Percentiles rank a stretch among this genome's conserved stretches.
These are phyloP conservation scores for Asclepias syriaca DNA, from an alignment of 257 asterid genomes.

Conservation along the genomic window DNA sequence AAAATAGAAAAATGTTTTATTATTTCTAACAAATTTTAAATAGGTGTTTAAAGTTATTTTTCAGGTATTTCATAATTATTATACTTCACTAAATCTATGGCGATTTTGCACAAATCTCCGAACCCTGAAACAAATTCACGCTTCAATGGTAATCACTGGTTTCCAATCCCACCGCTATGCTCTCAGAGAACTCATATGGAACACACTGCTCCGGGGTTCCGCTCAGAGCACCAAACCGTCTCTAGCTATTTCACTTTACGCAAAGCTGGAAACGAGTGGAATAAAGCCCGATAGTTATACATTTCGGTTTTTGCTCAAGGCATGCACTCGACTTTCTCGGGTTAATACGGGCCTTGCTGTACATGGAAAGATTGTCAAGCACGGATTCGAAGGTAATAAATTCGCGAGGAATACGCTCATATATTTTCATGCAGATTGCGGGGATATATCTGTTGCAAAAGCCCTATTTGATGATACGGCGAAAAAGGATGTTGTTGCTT, in stretches of 20 bases:
- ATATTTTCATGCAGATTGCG: constrained; percentile 64
- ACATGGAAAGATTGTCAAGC: constrained; percentile 57
- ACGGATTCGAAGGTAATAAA: constrained; percentile 62
- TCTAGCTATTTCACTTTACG: constrained; percentile 35
- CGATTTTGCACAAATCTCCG: constrained; percentile 42
- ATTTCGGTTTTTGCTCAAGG: constrained; percentile 52
- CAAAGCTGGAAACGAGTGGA: constrained; percentile 37
- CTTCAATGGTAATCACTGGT: constrained; percentile 38
- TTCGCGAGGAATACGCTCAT: constrained; percentile 55
- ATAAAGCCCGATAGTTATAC: constrained; percentile 44
- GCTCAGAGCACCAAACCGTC: constrained; percentile 64
- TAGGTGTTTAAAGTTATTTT: too few relatives aligned
- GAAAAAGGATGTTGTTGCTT: constrained; percentile 59
- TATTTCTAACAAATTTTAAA: too few relatives aligned
- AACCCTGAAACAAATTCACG: constrained; percentile 45
- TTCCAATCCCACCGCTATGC: constrained; percentile 30
- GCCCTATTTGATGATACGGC: constrained; percentile 39
- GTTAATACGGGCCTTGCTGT: constrained; percentile 32
- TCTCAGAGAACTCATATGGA: constrained; percentile 59
- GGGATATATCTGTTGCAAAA: constrained; percentile 49
- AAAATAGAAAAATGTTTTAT: too few relatives aligned
- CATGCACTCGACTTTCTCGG: constrained; percentile 63
- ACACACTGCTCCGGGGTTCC: constrained; percentile 72
- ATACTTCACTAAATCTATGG: too few relatives aligned
- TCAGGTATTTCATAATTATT: too few relatives aligned